Base-by-base conservation (phyloP, 1,284 basidiomycete genomes). In the Leccinum solheimii region DNA sequence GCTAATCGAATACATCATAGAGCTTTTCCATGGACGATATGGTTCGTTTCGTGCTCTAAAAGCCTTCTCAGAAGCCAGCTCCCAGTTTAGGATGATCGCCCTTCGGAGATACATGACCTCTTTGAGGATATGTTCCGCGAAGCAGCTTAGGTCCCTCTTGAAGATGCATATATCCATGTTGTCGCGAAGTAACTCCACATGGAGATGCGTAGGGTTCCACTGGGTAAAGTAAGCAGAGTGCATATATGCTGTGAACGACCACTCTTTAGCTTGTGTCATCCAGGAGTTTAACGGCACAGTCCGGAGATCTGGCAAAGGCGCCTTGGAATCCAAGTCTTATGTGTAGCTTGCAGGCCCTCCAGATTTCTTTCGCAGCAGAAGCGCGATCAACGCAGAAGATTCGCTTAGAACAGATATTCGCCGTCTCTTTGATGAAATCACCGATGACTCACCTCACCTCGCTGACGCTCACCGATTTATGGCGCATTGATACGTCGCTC, bases 401-500 rank as follows among this genome's bases (percentile, higher is more conserved):
- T 34, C 66, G 71, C 19, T 36, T 57, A 6, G 66, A 40, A 13
- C 67, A 70, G 50, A 69, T 74, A 59, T 75, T 75, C 32, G 59
- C 56, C n/a, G 38, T 30, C 23, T 60, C 67, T 36, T 52, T 64
- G 49, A 36, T 40, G 30, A 49, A 62, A 30, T 58, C 63, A 8
- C 55, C 70, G 10, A 68, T 72, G 70, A 34, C 55, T 36, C 63
- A 64, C 57, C 82, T 76, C 71, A 78, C 70, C 30, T 76, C 75
- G 7, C 73, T 90, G 5, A 79, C 72, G 10, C 75, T 90, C 48
- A 81, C 79, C 0, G 77, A 74, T 32, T 69, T 90, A 10, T 82
- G 86, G 64, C 80, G 80, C 23, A 81, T 90, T 54, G 85, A 86
- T 64, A 62, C 71, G 16, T 66, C 73, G 21, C 66, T 87, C 54